Conservation (phyloP, 2,329 filamentous ascomycete species). For the Zymoseptoria tritici region DNA sequence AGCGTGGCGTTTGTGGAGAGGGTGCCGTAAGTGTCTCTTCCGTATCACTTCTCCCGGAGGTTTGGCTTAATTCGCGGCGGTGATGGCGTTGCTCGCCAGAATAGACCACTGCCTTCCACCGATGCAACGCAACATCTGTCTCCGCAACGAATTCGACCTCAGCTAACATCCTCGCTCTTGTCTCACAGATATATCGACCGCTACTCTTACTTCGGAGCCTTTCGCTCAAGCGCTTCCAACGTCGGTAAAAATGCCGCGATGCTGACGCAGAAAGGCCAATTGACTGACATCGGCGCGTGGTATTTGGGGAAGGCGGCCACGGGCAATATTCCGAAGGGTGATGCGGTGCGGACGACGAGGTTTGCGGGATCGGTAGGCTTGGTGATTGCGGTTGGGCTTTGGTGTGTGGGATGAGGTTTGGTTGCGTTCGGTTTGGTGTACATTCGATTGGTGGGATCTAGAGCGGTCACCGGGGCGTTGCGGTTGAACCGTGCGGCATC, state of each 20-base stretch:
- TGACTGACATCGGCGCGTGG: conserved; percentile 71
- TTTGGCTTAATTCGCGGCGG: background rate
- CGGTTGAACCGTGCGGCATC: background rate
- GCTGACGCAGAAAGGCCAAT: conserved; percentile 57
- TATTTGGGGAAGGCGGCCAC: conserved; percentile 55
- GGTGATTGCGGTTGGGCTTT: conserved; percentile 17
- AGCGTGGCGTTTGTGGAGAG: conserved; percentile 61
- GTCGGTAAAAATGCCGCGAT: conserved; percentile 67
- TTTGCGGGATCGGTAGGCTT: conserved; percentile 23
- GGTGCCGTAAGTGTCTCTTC: conserved; percentile 38
- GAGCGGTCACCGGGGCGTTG: background rate
- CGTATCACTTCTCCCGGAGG: background rate
- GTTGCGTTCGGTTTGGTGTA: background rate
- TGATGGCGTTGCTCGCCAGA: background rate
- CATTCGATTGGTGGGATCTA: background rate
- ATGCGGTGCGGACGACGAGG: conserved; percentile 16
- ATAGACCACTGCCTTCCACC: background rate
- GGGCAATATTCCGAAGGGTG: conserved; percentile 31
- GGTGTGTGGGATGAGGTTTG: conserved; percentile 11
- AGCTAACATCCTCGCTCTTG: background rate
- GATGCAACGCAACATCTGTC: background rate
- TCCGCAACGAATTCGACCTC: background rate
- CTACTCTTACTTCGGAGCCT: conserved; percentile 71
- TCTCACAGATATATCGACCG: conserved; percentile 47
- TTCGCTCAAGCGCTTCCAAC: conserved; percentile 58